A percentile compares a stretch with the other conserved stretches of the same genome.
Evolutionary conservation across 2,329 filamentous ascomycete genomes (phyloP).

Genomic region (Albophoma yamanashiensis): DNA sequence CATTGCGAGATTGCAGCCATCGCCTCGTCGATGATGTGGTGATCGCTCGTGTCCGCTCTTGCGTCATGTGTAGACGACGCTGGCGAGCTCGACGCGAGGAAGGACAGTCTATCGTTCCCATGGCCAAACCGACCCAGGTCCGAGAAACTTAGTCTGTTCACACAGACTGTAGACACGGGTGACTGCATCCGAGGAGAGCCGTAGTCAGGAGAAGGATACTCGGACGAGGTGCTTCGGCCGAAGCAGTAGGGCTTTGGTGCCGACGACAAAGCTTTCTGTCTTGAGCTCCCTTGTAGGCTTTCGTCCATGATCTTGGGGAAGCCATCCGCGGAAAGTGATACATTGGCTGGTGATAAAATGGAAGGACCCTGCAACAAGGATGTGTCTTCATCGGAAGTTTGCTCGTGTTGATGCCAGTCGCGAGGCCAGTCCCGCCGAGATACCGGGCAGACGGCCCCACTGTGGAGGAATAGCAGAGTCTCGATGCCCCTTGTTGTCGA

Average conservation of each 20-base stretch:
- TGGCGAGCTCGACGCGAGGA: constrained; percentile 17
- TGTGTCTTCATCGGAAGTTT: background rate
- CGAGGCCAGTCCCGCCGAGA: background rate
- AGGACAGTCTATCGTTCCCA: constrained; percentile 17
- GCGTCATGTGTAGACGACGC: constrained; percentile 6
- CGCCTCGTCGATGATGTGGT: constrained; percentile 14
- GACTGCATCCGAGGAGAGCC: constrained; percentile 13
- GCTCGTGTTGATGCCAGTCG: background rate
- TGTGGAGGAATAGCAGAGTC: constrained; percentile 5
- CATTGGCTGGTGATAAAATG: background rate
- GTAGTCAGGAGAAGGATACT: constrained; percentile 15
- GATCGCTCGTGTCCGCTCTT: constrained; percentile 6
- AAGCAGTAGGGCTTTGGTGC: background rate
- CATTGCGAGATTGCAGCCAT: constrained; percentile 13
- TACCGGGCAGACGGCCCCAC: background rate
- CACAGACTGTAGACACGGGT: constrained; percentile 11
- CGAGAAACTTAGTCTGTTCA: constrained; percentile 15
- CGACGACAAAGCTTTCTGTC: background rate
- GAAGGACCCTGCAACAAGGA: background rate
- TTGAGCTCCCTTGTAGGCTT: constrained; percentile 3
- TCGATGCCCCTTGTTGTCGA: constrained; percentile 6
- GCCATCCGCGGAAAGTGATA: constrained; percentile 3
- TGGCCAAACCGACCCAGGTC: constrained; percentile 18
- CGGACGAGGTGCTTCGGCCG: constrained; percentile 19
- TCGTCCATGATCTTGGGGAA: constrained; percentile 10